Evolutionary conservation across 441 rosid species (phyloP).

Genomic region (Pelargonium myrrhifolium): DNA sequence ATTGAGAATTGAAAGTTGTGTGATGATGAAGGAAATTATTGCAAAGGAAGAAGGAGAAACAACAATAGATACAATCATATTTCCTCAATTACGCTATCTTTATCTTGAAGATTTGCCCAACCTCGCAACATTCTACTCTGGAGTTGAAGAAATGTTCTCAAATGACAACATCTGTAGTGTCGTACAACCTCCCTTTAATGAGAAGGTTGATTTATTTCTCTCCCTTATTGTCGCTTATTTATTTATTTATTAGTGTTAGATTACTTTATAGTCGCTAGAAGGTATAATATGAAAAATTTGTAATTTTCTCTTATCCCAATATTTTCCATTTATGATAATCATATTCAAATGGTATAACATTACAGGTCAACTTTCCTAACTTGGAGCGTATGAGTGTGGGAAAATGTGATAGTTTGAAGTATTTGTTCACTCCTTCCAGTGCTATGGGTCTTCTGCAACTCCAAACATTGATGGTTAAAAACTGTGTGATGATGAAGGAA

Average conservation of each 20-base stretch:
- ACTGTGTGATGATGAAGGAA: conserved; percentile 14
- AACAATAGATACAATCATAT: not conserved
- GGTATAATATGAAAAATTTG: no score
- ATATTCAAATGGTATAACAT: not conserved
- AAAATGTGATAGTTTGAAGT: conserved; percentile 11
- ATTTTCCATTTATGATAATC: no score
- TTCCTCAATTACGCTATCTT: not conserved
- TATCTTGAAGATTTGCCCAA: not conserved
- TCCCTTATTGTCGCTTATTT: no score
- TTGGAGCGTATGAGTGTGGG: no score
- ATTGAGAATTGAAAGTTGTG: not conserved
- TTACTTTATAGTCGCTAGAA: no score
- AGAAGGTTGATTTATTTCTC: no score
- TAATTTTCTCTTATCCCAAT: no score
- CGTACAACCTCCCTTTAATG: no score
- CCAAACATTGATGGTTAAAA: not conserved
- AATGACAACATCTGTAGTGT: no score
- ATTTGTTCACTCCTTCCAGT: conserved; percentile 10
- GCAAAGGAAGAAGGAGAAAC: not conserved
- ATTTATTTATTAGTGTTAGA: no score
- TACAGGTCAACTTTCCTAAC: no score
- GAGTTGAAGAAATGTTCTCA: not conserved
- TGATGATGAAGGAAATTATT: not conserved
- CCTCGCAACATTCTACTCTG: not conserved
- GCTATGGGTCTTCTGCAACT: conserved; percentile 12